These are phyloP conservation scores for Escovopsis weberi DNA, from an alignment of 2,329 filamentous ascomycete genomes.

Conservation along the genomic window DNA sequence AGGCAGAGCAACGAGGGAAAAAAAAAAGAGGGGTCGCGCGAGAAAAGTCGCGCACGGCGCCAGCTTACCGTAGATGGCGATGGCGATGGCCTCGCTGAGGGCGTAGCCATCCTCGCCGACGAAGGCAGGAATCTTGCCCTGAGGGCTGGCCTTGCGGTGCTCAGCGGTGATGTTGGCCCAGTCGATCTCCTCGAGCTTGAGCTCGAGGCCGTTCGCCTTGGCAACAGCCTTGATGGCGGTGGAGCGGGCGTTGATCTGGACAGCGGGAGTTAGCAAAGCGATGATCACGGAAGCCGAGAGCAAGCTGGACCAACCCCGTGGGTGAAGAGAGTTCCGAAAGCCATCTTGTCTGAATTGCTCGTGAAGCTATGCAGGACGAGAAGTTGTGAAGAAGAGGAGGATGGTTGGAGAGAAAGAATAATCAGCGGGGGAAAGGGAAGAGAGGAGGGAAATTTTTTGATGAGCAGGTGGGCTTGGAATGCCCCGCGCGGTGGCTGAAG, in stretches of 20 bases:
- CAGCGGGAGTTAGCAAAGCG: slow-evolving; percentile 11
- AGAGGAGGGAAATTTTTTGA: slow-evolving; percentile 20
- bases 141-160: slow-evolving; percentile 73
- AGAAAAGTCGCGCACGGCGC: slow-evolving; percentile 1
- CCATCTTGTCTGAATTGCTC: slow-evolving; percentile 48
- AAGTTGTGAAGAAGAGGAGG: slow-evolving; percentile 8
- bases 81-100: slow-evolving; percentile 81
- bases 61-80: slow-evolving; percentile 91
- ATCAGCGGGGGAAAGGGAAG: slow-evolving; percentile 8
- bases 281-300: slow-evolving; percentile 7
- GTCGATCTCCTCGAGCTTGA: slow-evolving; percentile 68
- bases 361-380: slow-evolving; percentile 14
- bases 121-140: slow-evolving; percentile 88
- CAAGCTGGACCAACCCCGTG: slow-evolving; percentile 46
- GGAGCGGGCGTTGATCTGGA: slow-evolving; percentile 76
- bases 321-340: slow-evolving; percentile 97
- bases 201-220: slow-evolving; percentile 91
- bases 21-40: slow-evolving; percentile 7
- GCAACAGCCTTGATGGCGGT: slow-evolving; percentile 82
- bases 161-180: slow-evolving; percentile 52
- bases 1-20: slow-evolving; percentile 1
- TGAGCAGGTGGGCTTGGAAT: slow-evolving; percentile 13
- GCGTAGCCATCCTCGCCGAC: slow-evolving; percentile 82
- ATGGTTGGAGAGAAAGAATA: slow-evolving; percentile 5
- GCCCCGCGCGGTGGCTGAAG: slow-evolving; percentile 19